Evolutionary conservation across 306 rosid genomes (phyloP), one percentile per base, ranked within the genome.

Genomic region (Cicer chorassanicum): DNA sequence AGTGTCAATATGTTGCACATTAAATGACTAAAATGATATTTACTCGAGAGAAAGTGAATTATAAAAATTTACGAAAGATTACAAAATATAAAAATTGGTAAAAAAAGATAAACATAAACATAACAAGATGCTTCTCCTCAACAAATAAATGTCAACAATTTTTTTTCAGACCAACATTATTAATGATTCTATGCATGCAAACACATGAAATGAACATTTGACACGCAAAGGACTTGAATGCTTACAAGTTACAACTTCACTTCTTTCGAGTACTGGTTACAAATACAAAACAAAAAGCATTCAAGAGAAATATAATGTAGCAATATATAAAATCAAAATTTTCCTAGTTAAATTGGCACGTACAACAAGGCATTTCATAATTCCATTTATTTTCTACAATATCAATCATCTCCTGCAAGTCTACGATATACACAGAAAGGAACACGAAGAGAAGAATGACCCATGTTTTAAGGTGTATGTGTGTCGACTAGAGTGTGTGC

Each of bases 301-400:
- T 70, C 46, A 68, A 76, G 63, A 68, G n/a, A 59, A 21, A 16
- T 9, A 38, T 5, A 75, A 43, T 75, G 66, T 21, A 65, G 42
- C 1, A 9, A 5, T 16, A 64, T 45, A 46, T 40, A 42, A 61
- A 15, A 57, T 50, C 55, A n/a, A 60, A 67, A 34, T 60, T 68
- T 46, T 78, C 6, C 8, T 36, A 59, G 36, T 29, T 34, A 68
- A 68, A 34, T 49, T 65, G 89, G 87, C 94, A 86, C 92, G 38
- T 80, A 63, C 19, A 82, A 80, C 87, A 34, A 86, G 84, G 79
- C 68, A 49, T 68, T 67, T 43, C 80, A 75, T 65, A 67, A 40
- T 68, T 67, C 48, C 80, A 75, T 65, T 71, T 34, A 69, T 18
- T 75, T 9, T 6, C 49, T 5, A 56, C 65, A 44, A 65, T 42